These are phyloP conservation scores for Leucocoprinus sp. DNA, from an alignment of 768 basidiomycete genomes.

Conservation along the genomic window DNA sequence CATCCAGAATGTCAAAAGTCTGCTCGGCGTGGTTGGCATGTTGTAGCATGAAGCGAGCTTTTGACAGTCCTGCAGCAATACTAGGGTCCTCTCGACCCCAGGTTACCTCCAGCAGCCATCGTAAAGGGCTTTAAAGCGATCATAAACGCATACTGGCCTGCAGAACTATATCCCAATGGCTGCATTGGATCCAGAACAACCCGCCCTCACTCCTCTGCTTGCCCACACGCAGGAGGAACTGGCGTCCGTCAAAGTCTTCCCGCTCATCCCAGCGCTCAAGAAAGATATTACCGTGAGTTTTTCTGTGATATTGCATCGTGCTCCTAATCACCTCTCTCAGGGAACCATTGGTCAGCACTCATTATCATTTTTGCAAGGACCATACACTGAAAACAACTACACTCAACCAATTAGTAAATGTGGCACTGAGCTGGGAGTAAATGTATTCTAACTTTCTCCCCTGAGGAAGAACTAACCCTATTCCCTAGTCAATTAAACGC, in stretches of 20 bases:
- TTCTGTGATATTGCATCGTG: background rate
- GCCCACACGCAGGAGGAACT: constrained; percentile 52
- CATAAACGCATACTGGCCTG: background rate
- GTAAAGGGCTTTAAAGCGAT: background rate
- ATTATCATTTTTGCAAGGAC: constrained; percentile 5
- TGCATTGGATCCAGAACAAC: constrained; percentile 30
- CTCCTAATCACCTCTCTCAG: constrained; percentile 17
- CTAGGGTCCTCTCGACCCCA: constrained; percentile 2
- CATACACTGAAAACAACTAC: constrained; percentile 13
- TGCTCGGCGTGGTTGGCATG: too few relatives aligned
- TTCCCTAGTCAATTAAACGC: constrained; percentile 65
- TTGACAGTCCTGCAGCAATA: too few relatives aligned
- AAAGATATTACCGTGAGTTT: constrained; percentile 51
- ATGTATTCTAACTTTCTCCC: constrained; percentile 21
- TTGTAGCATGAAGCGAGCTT: too few relatives aligned
- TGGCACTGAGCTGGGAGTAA: constrained; percentile 74
- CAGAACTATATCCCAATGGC: background rate
- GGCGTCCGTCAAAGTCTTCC: constrained; percentile 66
- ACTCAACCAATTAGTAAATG: constrained; percentile 40
- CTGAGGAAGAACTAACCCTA: background rate
- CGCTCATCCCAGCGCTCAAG: constrained; percentile 68
- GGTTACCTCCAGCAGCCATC: background rate
- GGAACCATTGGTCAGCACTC: constrained; percentile 34
- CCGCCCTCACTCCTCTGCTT: constrained; percentile 26
- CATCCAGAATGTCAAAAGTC: too few relatives aligned